phyloP scores from a whole-genome alignment of 306 rosid genomes.

The Castanospermum australe region DNA sequence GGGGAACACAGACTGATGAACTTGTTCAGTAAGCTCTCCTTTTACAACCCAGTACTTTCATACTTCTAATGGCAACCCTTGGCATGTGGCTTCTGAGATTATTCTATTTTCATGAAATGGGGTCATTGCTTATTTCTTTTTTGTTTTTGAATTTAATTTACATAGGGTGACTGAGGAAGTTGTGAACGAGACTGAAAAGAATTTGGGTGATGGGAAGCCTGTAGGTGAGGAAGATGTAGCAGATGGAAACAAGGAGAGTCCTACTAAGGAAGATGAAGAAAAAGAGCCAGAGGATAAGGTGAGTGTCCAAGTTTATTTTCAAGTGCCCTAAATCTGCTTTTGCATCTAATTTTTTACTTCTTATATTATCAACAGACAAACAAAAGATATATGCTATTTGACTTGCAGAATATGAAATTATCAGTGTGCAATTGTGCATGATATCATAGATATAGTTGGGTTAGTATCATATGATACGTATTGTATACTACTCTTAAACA shows the following conservation, averaged over 20 bases:
- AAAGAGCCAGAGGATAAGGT: constrained; percentile 63
- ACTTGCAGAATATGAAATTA: background rate
- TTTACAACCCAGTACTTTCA: background rate
- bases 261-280: constrained; percentile 46
- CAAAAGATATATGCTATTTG: background rate
- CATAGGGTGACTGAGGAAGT: constrained; percentile 51
- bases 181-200: constrained; percentile 45
- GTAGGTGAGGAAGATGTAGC: constrained; percentile 36
- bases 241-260: constrained; percentile 51
- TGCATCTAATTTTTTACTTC: background rate
- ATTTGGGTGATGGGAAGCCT: constrained; percentile 45
- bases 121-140: background rate
- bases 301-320: background rate
- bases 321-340: background rate
- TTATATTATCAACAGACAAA: background rate
- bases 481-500: no score
- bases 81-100: background rate
- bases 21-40: constrained; percentile 45
- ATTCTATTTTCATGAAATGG: background rate
- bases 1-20: constrained; percentile 60
- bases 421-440: no score
- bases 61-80: background rate
- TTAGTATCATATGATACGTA: no score
- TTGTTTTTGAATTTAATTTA: background rate
- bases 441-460: background rate